phyloP scores from a whole-genome alignment of 306 rosid species.

The Luffa aegyptiaca region DNA sequence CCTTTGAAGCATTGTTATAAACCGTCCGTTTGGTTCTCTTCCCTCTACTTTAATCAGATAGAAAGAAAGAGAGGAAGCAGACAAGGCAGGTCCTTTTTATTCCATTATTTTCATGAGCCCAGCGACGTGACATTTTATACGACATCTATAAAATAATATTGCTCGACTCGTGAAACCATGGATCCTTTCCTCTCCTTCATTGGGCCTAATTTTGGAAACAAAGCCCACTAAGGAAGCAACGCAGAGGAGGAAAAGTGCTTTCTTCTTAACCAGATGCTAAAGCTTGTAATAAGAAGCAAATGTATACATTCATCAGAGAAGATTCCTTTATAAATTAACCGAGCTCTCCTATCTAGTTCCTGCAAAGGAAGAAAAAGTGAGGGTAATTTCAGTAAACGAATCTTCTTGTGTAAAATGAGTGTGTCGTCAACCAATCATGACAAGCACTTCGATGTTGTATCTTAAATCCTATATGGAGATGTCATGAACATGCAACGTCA shows the following conservation, averaged over 20 bases:
- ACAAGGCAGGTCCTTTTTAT: slow-evolving; percentile 14
- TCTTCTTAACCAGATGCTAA: neutral
- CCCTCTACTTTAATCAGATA: slow-evolving; percentile 3
- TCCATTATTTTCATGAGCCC: slow-evolving; percentile 13
- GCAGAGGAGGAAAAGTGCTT: neutral
- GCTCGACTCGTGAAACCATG: neutral
- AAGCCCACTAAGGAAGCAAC: slow-evolving; percentile 1
- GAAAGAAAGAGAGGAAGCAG: neutral
- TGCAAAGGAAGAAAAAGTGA: slow-evolving; percentile 1
- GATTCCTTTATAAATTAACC: neutral
- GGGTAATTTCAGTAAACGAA: neutral
- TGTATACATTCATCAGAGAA: neutral
- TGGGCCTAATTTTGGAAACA: slow-evolving; percentile 6
- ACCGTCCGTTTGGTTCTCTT: slow-evolving; percentile 7
- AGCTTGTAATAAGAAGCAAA: neutral
- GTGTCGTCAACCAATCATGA: neutral
- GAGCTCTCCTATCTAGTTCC: neutral
- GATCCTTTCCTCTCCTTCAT: neutral
- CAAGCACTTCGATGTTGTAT: slow-evolving; percentile 1
- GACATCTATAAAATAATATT: neutral
- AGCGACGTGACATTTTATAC: slow-evolving; percentile 15
- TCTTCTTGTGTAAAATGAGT: slow-evolving; percentile 4
- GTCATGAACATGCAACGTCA: slow-evolving; percentile 7
- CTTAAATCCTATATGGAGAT: neutral
- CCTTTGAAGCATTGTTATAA: neutral